A percentile compares a stretch with the other conserved stretches of the same genome.
phyloP scores from a whole-genome alignment of 73 alveolate species.

The Paramecium octaurelia region DNA sequence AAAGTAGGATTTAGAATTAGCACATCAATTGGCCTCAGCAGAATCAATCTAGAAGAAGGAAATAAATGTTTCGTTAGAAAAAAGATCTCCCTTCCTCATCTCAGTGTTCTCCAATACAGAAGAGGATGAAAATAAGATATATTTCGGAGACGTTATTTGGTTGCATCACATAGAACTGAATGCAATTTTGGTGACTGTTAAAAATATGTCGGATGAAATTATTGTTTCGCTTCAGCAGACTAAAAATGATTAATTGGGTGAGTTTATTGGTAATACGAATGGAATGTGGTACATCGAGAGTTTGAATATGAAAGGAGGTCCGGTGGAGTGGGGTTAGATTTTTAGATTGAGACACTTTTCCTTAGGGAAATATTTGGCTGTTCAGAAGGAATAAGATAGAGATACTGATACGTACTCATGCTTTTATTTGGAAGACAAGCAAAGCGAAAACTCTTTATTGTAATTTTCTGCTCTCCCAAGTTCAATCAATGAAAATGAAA shows the following conservation, averaged over 20 bases:
- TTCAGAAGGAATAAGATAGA: conserved; percentile 4
- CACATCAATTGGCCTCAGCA: neutral
- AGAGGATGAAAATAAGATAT: neutral
- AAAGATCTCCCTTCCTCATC: neutral
- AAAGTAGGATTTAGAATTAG: conserved; percentile 13
- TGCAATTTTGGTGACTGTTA: conserved; percentile 26
- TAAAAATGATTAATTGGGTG: conserved; percentile 53
- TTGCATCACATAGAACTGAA: conserved; percentile 54
- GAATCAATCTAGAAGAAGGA: conserved; percentile 1
- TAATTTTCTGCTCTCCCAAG: conserved; percentile 28
- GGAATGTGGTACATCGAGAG: conserved; percentile 68
- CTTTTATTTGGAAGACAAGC: conserved; percentile 22
- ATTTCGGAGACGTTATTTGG: conserved; percentile 60
- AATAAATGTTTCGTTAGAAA: conserved; percentile 25
- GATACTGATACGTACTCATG: neutral
- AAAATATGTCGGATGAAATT: neutral
- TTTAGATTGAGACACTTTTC: conserved; percentile 63
- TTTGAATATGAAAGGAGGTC: conserved; percentile 54
- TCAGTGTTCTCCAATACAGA: neutral
- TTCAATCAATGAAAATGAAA: conserved; percentile 46
- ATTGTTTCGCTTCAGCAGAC: conserved; percentile 22
- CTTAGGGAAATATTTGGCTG: conserved; percentile 63
- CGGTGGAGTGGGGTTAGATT: conserved; percentile 50
- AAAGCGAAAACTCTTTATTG: neutral
- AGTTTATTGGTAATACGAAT: conserved; percentile 60